Conservation (phyloP, 805 yeast genomes). For the Myxozyma monticola region DNA sequence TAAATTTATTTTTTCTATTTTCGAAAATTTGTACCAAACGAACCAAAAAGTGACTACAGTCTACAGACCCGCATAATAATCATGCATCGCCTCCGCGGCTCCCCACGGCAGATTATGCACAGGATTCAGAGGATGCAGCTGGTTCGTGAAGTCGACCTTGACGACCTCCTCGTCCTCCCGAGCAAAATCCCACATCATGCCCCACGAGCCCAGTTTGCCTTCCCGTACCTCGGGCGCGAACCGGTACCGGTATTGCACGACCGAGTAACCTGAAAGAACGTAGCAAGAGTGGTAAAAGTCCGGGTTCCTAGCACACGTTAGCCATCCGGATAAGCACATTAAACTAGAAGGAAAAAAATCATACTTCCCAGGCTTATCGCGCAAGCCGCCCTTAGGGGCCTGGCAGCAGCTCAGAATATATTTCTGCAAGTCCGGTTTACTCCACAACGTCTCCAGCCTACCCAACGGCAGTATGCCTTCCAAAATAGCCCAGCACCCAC, state of each 20-base stretch:
- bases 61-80: no score
- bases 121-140: slow-evolving; percentile 50
- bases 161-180: slow-evolving; percentile 28
- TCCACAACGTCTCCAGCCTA: slow-evolving; percentile 41
- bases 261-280: slow-evolving; percentile 70
- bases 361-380: slow-evolving; percentile 73
- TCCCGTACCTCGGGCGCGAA: slow-evolving; percentile 27
- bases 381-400: slow-evolving; percentile 64
- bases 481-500: slow-evolving; percentile 66
- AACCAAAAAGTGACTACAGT: no score
- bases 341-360: neutral
- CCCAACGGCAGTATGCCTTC: slow-evolving; percentile 50
- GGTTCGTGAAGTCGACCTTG: slow-evolving; percentile 9
- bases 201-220: slow-evolving; percentile 33
- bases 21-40: no score
- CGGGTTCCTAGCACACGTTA: slow-evolving; percentile 39
- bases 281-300: slow-evolving; percentile 94
- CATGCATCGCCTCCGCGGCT: slow-evolving; percentile 41
- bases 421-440: slow-evolving; percentile 54
- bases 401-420: slow-evolving; percentile 82
- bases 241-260: slow-evolving; percentile 50
- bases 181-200: slow-evolving; percentile 39
- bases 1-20: no score
- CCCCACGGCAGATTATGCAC: slow-evolving; percentile 58
- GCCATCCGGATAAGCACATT: neutral